These are phyloP conservation scores for Wickerhamiella hasegawae DNA, from an alignment of 805 yeast genomes.

Conservation along the genomic window DNA sequence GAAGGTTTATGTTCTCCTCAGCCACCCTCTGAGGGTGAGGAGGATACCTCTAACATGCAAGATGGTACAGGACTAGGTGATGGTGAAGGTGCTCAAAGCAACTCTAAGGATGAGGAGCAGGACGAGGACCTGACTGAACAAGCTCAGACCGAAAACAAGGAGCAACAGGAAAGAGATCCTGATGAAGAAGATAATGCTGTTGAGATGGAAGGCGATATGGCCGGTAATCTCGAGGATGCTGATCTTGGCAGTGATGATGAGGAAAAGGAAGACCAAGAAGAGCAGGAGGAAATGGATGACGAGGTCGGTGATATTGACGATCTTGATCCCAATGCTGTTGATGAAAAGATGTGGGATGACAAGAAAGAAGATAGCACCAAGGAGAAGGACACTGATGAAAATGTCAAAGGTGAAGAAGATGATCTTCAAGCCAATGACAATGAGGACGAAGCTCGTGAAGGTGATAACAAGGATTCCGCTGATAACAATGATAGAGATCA, in stretches of 20 bases:
- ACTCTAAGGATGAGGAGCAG: slow-evolving; percentile 55
- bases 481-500: slow-evolving; percentile 25
- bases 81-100: slow-evolving; percentile 73
- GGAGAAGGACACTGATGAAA: slow-evolving; percentile 69
- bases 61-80: slow-evolving; percentile 91
- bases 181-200: slow-evolving; percentile 70
- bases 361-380: slow-evolving; percentile 48
- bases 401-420: slow-evolving; percentile 32
- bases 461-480: slow-evolving; percentile 21
- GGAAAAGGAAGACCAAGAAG: slow-evolving; percentile 37
- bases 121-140: slow-evolving; percentile 78
- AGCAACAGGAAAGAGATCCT: slow-evolving; percentile 39
- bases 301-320: slow-evolving; percentile 81
- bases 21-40: slow-evolving; percentile 41
- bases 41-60: slow-evolving; percentile 42
- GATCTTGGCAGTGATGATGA: slow-evolving; percentile 38
- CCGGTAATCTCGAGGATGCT: slow-evolving; percentile 73
- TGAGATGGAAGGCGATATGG: slow-evolving; percentile 94
- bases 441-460: slow-evolving; percentile 18
- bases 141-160: slow-evolving; percentile 52
- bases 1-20: slow-evolving; percentile 91
- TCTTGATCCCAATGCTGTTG: slow-evolving; percentile 84
- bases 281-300: slow-evolving; percentile 65
- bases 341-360: slow-evolving; percentile 97
- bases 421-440: slow-evolving; percentile 20